A percentile compares a stretch with the other conserved stretches of the same genome.
phyloP scores from a whole-genome alignment of 108 stramenopile species.

The Chaetoceros tenuissimus region DNA sequence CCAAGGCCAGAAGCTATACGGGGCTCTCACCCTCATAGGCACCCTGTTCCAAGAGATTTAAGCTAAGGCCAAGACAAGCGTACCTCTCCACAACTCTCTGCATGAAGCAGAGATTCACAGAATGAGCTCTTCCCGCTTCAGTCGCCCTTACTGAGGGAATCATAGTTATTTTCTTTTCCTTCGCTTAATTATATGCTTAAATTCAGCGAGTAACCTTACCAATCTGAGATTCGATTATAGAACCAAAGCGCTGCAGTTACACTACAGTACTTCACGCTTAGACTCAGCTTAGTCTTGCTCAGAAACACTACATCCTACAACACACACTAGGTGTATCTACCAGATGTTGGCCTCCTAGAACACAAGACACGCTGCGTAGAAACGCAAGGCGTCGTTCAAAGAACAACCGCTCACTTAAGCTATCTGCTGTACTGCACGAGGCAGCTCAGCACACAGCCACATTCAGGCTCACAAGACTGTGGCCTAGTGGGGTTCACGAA shows the following conservation, averaged over 20 bases:
- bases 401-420: no score
- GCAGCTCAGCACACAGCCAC: conserved; percentile 16
- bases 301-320: no score
- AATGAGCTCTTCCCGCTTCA: conserved; percentile 91
- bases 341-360: no score
- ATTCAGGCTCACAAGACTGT: conserved; percentile 38
- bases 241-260: no score
- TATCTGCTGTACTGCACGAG: no score
- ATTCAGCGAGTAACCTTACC: conserved; percentile 92
- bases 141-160: conserved; percentile 94
- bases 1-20: conserved; percentile 80
- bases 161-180: conserved; percentile 95
- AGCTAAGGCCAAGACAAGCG: conserved; percentile 52
- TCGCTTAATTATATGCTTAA: conserved; percentile 98
- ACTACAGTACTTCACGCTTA: no score
- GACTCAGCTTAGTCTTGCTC: no score
- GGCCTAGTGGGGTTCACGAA: conserved; percentile 72
- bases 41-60: conserved; percentile 89
- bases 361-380: no score
- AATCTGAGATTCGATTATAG: conserved; percentile 56
- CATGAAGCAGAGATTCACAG: conserved; percentile 67
- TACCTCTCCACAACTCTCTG: conserved; percentile 81
- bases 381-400: no score
- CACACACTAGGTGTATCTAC: no score
- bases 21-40: conserved; percentile 91